A percentile compares a stretch with the other conserved stretches of the same genome.
phyloP scores from a whole-genome alignment of 805 yeast genomes.

The Tetrapisispora nanseiensis region DNA sequence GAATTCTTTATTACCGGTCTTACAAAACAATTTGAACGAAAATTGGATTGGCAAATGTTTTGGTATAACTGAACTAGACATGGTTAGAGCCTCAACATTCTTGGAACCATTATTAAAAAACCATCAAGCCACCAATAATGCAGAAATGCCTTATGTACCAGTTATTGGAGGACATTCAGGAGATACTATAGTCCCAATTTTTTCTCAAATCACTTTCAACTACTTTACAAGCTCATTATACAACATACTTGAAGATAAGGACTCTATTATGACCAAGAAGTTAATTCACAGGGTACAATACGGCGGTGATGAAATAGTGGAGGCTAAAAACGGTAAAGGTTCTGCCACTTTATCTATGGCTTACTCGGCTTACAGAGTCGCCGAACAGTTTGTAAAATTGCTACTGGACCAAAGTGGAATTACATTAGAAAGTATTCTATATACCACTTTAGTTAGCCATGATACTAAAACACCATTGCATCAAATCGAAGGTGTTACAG shows the following conservation, averaged over 20 bases:
- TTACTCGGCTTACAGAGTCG: conserved; percentile 70
- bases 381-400: conserved; percentile 29
- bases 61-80: conserved; percentile 77
- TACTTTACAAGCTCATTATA: neutral
- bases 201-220: conserved; percentile 15
- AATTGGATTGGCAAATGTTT: conserved; percentile 2
- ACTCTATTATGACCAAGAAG: conserved; percentile 24
- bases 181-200: conserved; percentile 68
- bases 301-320: conserved; percentile 84
- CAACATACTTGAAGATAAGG: conserved; percentile 38
- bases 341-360: conserved; percentile 84
- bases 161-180: conserved; percentile 88
- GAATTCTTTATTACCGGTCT: conserved; percentile 6
- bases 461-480: neutral
- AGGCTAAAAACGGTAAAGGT: conserved; percentile 77
- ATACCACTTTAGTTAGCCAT: neutral
- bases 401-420: neutral
- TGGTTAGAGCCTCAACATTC: conserved; percentile 64
- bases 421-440: neutral
- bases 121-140: neutral
- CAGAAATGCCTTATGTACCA: conserved; percentile 35
- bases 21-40: neutral
- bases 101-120: conserved; percentile 30
- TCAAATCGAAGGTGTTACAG: conserved; percentile 11
- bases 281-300: conserved; percentile 71